A percentile compares a stretch with the other conserved stretches of the same genome.
Evolutionary conservation across 495 filamentous ascomycete genomes (phyloP).

Genomic region (Clohesyomyces aquaticus): DNA sequence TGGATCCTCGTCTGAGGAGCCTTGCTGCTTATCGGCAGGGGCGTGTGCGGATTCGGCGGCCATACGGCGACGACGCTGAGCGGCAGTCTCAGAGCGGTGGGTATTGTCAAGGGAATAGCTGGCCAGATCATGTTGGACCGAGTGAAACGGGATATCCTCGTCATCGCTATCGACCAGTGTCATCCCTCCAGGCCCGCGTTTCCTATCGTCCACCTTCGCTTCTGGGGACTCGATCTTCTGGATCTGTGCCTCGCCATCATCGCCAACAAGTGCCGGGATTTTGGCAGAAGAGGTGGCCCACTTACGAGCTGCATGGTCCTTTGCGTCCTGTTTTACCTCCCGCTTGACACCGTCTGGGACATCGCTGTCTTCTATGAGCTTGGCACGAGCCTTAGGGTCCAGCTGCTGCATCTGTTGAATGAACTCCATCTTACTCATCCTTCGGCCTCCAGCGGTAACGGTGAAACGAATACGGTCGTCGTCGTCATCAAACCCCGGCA

Average conservation of each 20-base stretch:
- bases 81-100: slow-evolving; percentile 44
- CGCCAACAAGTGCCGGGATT: slow-evolving; percentile 31
- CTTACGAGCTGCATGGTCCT: slow-evolving; percentile 48
- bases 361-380: slow-evolving; percentile 70
- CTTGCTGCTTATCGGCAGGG: slow-evolving; percentile 7
- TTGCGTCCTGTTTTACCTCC: slow-evolving; percentile 60
- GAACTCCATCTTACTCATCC: slow-evolving; percentile 91
- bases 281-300: slow-evolving; percentile 14
- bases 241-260: slow-evolving; percentile 29
- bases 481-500: slow-evolving; percentile 58
- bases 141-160: slow-evolving; percentile 50
- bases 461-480: slow-evolving; percentile 88
- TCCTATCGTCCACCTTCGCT: slow-evolving; percentile 16
- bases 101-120: slow-evolving; percentile 48
- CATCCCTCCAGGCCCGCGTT: slow-evolving; percentile 32
- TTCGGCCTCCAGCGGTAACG: slow-evolving; percentile 71
- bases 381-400: slow-evolving; percentile 73
- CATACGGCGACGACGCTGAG: slow-evolving; percentile 55
- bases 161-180: slow-evolving; percentile 32
- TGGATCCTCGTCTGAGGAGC: slow-evolving; percentile 1
- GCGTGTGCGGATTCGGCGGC: slow-evolving; percentile 34
- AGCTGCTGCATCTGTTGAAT: slow-evolving; percentile 79
- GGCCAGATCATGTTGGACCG: slow-evolving; percentile 54
- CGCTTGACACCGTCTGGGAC: slow-evolving; percentile 61
- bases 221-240: slow-evolving; percentile 26